Percentiles rank a stretch among this genome's conserved stretches.
Conservation (phyloP, 352 stramenopile species). For the Globisporangium middletonii region DNA sequence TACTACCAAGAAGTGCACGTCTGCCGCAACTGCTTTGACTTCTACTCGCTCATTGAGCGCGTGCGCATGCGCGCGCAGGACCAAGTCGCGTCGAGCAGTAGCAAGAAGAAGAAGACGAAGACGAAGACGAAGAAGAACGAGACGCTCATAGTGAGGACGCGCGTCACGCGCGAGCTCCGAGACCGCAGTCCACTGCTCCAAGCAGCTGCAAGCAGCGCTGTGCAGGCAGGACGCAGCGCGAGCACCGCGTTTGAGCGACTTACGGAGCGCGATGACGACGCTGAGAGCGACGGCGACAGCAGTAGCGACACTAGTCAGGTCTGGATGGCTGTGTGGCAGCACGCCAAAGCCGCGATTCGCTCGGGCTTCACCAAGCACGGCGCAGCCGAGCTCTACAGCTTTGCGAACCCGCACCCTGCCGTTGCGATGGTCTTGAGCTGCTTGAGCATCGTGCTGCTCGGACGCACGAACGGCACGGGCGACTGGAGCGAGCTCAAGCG, state of each 20-base stretch:
- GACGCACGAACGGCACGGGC: constrained; percentile 13
- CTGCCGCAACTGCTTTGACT: constrained; percentile 68
- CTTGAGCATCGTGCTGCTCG: constrained; percentile 48
- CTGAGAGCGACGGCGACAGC: neutral
- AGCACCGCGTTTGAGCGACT: neutral
- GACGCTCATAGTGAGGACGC: neutral
- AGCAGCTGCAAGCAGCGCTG: neutral
- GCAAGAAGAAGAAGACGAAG: constrained; percentile 2
- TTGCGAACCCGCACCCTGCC: constrained; percentile 69
- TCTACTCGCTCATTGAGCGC: constrained; percentile 74
- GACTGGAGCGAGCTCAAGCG: constrained; percentile 48
- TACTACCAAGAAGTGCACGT: constrained; percentile 82
- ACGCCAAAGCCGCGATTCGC: constrained; percentile 18
- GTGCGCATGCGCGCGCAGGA: constrained; percentile 61
- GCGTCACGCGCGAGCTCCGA: constrained; percentile 2
- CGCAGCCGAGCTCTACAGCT: constrained; percentile 74
- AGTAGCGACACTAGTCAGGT: constrained; percentile 7
- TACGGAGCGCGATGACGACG: constrained; percentile 2
- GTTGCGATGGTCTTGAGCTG: constrained; percentile 70
- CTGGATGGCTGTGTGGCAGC: constrained; percentile 33
- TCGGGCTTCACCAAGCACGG: constrained; percentile 53
- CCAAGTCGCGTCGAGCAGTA: constrained; percentile 24
- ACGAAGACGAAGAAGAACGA: constrained; percentile 27
- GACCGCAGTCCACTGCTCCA: neutral
- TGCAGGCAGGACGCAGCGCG: neutral